A percentile compares a stretch with the other conserved stretches of the same genome.
Evolutionary conservation across 768 basidiomycete species (phyloP).

Genomic region (Cystobasidiopsis lactophilus): DNA sequence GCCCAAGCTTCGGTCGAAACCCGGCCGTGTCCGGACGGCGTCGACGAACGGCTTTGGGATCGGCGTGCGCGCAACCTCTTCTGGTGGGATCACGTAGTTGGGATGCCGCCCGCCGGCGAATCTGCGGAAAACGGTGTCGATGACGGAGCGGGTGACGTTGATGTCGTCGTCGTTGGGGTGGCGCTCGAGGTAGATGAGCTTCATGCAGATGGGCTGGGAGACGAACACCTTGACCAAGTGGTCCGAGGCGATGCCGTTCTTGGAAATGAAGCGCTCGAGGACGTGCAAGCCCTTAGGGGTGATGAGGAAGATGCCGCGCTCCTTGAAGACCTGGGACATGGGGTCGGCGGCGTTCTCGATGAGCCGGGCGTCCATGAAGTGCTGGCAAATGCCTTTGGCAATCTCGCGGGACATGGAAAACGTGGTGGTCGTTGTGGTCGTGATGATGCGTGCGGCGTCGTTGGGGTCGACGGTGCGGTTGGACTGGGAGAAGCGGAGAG

Average conservation of each 20-base stretch:
- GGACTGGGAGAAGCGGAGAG: conserved; percentile 95
- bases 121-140: conserved; percentile 86
- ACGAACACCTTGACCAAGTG: conserved; percentile 73
- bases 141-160: conserved; percentile 76
- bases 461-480: conserved; percentile 95
- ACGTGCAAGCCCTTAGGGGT: conserved; percentile 97
- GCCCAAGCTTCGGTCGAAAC: conserved; percentile 25
- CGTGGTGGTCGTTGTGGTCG: conserved; percentile 96
- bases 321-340: conserved; percentile 75
- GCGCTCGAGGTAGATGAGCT: conserved; percentile 87
- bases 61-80: conserved; percentile 49
- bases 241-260: conserved; percentile 93
- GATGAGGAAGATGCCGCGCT: conserved; percentile 81
- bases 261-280: conserved; percentile 96
- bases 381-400: conserved; percentile 98
- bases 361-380: conserved; percentile 96
- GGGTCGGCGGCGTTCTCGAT: conserved; percentile 93
- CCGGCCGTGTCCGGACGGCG: conserved; percentile 13
- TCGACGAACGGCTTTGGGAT: conserved; percentile 18
- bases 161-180: conserved; percentile 87
- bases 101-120: conserved; percentile 56
- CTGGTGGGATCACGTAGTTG: conserved; percentile 46
- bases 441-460: conserved; percentile 92
- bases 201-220: conserved; percentile 87
- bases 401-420: conserved; percentile 99